Percentiles rank a stretch among this genome's conserved stretches.
Evolutionary conservation across 2,329 filamentous ascomycete genomes (phyloP).

Genomic region (Trichoderma asperellum): DNA sequence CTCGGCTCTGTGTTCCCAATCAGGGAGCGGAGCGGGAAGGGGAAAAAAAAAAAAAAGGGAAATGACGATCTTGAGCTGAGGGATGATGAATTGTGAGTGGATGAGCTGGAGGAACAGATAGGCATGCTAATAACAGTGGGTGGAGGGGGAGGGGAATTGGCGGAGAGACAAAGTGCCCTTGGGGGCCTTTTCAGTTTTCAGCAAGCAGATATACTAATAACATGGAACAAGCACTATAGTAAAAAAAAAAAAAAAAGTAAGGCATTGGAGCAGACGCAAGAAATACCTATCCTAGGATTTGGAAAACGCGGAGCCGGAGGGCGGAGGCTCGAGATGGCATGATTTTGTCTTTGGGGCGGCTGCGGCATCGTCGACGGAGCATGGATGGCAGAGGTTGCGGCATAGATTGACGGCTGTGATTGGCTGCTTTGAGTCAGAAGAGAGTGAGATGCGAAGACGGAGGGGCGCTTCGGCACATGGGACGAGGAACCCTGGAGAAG

Average conservation of each 20-base stretch:
- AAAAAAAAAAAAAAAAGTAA: neutral
- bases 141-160: neutral
- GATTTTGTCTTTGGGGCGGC: neutral
- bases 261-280: neutral
- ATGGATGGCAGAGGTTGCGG: neutral
- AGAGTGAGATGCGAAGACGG: neutral
- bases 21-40: neutral
- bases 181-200: neutral
- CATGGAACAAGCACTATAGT: neutral
- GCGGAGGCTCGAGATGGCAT: slow-evolving; percentile 11
- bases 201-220: neutral
- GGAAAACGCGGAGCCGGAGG: slow-evolving; percentile 11
- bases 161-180: neutral
- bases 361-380: slow-evolving; percentile 10
- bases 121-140: neutral
- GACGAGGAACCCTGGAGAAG: neutral
- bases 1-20: neutral
- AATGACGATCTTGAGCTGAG: slow-evolving; percentile 1
- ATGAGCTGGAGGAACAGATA: neutral
- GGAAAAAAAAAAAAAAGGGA: neutral
- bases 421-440: slow-evolving; percentile 10
- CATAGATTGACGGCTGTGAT: slow-evolving; percentile 11
- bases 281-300: neutral
- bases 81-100: neutral
- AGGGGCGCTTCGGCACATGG: neutral